Base-by-base conservation (phyloP, 305 asterid species). In the Fraxinus nigra region DNA sequence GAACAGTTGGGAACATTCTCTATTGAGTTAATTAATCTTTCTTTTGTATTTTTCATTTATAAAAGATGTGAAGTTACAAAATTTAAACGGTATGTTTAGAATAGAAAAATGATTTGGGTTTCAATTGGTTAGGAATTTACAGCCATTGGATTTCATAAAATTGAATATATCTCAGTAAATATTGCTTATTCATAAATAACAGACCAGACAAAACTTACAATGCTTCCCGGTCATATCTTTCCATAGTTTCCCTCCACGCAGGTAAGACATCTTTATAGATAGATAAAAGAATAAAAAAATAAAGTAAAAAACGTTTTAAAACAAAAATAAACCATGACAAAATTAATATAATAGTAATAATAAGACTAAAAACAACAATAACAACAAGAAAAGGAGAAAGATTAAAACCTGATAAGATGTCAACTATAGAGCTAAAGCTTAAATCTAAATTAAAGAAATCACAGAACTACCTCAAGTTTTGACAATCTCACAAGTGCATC, bases 201-300 rank as follows among this genome's bases (percentile, higher is more conserved):
- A 28, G 67, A 74, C 70, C 69, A 77, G 30, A 65, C 35, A 70
- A 43, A 77, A 90, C 99, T 90, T 90, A 93, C 98, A 92, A 88
- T 34, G 97, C 95, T 86, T 86, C 82, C 54, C 72, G 89, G 81
- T 92, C 94, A 88, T 95, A 93, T 83, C 87, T 91, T 94, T 91
- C 95, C 97, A 95, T 95, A 51, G 95, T 91, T 83, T 90, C 90
- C 86, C 91, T 93, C 99, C 99, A 95, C 38, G 85, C 82, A 56
- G 97, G 95, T 88, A 95, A 78, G 81, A 87, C 83, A 83, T 92
- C 99, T 95, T 77, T 48, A 43, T 34, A 74, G 20, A 77, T 11
- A 85, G 20, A 77, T 11, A 85, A 79, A 34, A 79, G 65, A 72
- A 22, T 18, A 59, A n/a, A 67, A 70, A 76, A 16, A 5, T 34